Percentiles rank a stretch among this genome's conserved stretches.
Evolutionary conservation across 208 protist species (phyloP).

Genomic region (Novymonas esmeraldas): DNA sequence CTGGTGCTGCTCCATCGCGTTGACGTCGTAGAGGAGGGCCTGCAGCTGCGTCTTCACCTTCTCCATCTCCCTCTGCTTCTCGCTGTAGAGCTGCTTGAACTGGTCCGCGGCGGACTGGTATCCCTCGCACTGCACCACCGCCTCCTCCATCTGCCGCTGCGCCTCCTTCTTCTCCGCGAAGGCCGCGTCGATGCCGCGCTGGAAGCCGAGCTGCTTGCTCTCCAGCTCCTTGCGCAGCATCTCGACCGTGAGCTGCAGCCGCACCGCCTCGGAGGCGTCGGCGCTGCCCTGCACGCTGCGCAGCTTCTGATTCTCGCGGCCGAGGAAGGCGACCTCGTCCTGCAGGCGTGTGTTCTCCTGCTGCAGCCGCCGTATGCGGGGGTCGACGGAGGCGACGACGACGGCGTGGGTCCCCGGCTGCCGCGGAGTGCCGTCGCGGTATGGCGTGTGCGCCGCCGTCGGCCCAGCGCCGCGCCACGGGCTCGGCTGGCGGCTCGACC

Average conservation of each 20-base stretch:
- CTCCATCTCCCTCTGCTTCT: slow-evolving; percentile 48
- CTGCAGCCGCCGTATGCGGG: slow-evolving; percentile 34
- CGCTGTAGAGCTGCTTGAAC: slow-evolving; percentile 52
- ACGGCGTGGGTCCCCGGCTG: slow-evolving; percentile 4
- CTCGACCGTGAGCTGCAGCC: slow-evolving; percentile 46
- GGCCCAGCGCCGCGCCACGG: slow-evolving; percentile 7
- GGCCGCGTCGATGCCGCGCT: slow-evolving; percentile 21
- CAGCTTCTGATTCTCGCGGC: slow-evolving; percentile 49
- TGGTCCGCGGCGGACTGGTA: slow-evolving; percentile 49
- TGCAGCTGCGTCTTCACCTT: slow-evolving; percentile 40
- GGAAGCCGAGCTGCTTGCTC: slow-evolving; percentile 33
- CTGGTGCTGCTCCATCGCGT: slow-evolving; percentile 39
- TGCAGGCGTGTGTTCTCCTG: slow-evolving; percentile 54
- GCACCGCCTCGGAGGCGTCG: slow-evolving; percentile 37
- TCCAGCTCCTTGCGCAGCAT: slow-evolving; percentile 48
- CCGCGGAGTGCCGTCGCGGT: background rate
- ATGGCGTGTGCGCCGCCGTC: background rate
- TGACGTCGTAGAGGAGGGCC: slow-evolving; percentile 33
- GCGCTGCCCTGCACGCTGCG: slow-evolving; percentile 32
- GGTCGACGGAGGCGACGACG: slow-evolving; percentile 21
- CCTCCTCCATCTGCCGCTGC: slow-evolving; percentile 26
- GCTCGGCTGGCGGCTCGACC: slow-evolving; percentile 15
- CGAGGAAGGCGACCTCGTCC: slow-evolving; percentile 55
- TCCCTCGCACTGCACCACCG: slow-evolving; percentile 41
- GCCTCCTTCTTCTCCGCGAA: slow-evolving; percentile 21